A percentile compares a stretch with the other conserved stretches of the same genome.
Conservation (phyloP, 1,284 basidiomycete species). For the Tylopilus sp. region DNA sequence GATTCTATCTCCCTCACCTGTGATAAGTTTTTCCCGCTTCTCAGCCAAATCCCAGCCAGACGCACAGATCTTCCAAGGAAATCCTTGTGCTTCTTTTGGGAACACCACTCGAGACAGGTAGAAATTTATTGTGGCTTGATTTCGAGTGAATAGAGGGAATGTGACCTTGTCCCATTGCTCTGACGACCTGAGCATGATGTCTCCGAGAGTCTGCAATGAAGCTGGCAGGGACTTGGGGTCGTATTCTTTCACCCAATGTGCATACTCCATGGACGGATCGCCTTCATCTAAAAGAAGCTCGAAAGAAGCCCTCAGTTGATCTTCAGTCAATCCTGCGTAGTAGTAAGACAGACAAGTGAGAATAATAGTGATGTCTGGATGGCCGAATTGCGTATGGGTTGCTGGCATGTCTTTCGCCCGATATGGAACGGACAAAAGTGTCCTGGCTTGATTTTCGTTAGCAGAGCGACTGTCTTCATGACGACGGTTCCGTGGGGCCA, state of each 20-base stretch:
- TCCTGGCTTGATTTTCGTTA: no score
- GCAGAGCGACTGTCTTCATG: no score
- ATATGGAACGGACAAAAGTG: slow-evolving; percentile 58
- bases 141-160: slow-evolving; percentile 48
- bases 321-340: slow-evolving; percentile 53
- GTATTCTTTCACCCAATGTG: no score
- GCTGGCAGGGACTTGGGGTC: no score
- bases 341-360: slow-evolving; percentile 65
- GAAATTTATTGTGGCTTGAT: slow-evolving; percentile 57
- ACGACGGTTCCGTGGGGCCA: no score
- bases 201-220: slow-evolving; percentile 10
- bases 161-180: slow-evolving; percentile 41
- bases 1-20: slow-evolving; percentile 6
- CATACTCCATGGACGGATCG: no score
- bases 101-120: slow-evolving; percentile 47
- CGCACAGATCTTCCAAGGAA: slow-evolving; percentile 53
- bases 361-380: slow-evolving; percentile 60
- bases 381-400: slow-evolving; percentile 61
- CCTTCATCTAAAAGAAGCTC: no score
- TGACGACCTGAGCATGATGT: slow-evolving; percentile 53
- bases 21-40: slow-evolving; percentile 6
- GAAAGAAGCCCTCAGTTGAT: slow-evolving; percentile 49
- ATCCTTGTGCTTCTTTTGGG: slow-evolving; percentile 51
- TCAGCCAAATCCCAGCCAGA: slow-evolving; percentile 65
- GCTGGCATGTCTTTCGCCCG: slow-evolving; percentile 62